Conservation (phyloP, 345 rosid genomes). For the Acer negundo region DNA sequence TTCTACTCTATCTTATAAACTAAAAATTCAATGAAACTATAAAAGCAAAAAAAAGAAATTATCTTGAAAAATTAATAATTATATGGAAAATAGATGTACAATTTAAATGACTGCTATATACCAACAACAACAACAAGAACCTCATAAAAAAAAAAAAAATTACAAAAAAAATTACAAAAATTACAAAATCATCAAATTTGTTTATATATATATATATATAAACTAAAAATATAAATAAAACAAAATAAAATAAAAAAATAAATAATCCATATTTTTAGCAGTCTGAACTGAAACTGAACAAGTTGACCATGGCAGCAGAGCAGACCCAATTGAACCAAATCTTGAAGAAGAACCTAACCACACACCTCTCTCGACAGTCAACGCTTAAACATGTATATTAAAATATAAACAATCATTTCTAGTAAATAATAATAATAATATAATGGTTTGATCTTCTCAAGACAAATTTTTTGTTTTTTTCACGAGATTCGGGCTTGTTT, state of each 20-base stretch:
- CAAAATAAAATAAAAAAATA: neutral
- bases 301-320: neutral
- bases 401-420: neutral
- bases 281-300: neutral
- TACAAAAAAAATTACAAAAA: no score
- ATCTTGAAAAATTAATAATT: no score
- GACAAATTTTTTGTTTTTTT: neutral
- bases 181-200: no score
- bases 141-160: no score
- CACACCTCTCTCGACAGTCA: slow-evolving; percentile 20
- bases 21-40: no score
- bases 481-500: slow-evolving; percentile 40
- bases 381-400: slow-evolving; percentile 9
- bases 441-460: slow-evolving; percentile 2
- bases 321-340: neutral
- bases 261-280: neutral
- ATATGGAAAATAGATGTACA: no score
- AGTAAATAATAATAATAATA: neutral
- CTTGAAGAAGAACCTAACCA: neutral
- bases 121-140: no score
- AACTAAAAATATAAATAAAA: no score
- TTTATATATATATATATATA: no score
- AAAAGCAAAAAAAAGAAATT: no score
- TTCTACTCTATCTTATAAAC: no score
- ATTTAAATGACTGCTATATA: no score